phyloP scores from a whole-genome alignment of 2,329 filamentous ascomycete genomes.

The Sporothrix mexicana region DNA sequence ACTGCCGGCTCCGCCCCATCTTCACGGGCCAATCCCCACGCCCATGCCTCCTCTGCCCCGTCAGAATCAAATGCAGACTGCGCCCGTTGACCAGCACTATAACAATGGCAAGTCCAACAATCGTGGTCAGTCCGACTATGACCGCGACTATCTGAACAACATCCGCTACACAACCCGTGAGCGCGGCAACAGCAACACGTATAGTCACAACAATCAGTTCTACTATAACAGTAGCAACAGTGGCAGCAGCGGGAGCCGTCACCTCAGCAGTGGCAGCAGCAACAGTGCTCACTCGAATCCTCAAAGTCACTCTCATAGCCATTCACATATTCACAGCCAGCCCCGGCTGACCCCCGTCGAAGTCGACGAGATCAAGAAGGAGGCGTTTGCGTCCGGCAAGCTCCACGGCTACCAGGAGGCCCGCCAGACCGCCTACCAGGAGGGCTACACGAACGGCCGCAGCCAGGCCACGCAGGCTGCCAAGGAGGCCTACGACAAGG shows the following conservation, averaged over 20 bases:
- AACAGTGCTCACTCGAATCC: not conserved
- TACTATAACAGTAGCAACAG: not conserved
- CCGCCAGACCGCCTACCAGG: not conserved
- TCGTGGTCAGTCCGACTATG: not conserved
- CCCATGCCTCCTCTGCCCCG: not conserved
- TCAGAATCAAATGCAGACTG: no score
- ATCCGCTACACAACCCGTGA: no score
- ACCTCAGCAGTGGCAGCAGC: not conserved
- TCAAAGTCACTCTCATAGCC: not conserved
- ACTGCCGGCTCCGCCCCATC: not conserved
- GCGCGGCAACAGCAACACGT: not conserved
- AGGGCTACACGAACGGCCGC: not conserved
- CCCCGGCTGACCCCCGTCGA: not conserved
- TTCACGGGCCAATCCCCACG: not conserved
- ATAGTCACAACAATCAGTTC: not conserved
- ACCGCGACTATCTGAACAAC: not conserved
- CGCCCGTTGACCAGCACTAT: not conserved
- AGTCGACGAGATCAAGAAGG: not conserved
- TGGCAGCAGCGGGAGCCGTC: not conserved
- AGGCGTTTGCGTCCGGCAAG: not conserved
- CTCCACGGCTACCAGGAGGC: constrained; percentile 16
- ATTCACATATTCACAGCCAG: not conserved
- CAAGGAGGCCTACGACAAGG: no score
- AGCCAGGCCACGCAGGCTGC: not conserved
- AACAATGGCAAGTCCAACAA: not conserved